Conservation (phyloP, 805 yeast genomes). For the Ogataea trehalophila region DNA sequence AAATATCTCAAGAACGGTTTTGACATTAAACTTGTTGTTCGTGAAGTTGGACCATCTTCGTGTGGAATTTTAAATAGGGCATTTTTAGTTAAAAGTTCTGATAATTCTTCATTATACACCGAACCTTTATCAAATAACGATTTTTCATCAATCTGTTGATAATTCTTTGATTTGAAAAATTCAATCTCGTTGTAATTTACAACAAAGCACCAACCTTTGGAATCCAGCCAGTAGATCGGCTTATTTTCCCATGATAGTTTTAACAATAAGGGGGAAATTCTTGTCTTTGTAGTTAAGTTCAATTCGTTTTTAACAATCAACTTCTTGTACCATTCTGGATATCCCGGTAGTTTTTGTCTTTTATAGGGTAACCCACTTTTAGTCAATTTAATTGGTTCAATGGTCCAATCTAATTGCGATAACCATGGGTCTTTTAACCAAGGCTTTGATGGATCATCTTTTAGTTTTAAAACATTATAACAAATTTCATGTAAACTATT, state of each 20-base stretch:
- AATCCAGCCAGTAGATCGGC: conserved; percentile 77
- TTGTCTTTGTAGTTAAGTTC: conserved; percentile 62
- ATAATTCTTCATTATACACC: conserved; percentile 5
- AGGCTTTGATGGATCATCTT: conserved; percentile 38
- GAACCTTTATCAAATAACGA: conserved; percentile 9
- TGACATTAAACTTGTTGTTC: conserved; percentile 74
- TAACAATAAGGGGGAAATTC: conserved; percentile 72
- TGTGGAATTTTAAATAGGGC: conserved; percentile 73
- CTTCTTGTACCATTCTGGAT: conserved; percentile 88
- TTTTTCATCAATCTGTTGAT: conserved; percentile 20
- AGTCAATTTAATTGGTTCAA: conserved; percentile 52
- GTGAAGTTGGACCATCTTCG: conserved; percentile 69
- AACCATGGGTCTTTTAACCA: conserved; percentile 79
- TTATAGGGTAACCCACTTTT: conserved; percentile 67
- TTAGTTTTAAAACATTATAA: conserved; percentile 46
- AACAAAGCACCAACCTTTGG: conserved; percentile 85
- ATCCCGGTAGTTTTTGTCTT: conserved; percentile 80
- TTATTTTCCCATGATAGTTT: conserved; percentile 79
- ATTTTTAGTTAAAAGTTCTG: conserved; percentile 14
- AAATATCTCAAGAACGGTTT: conserved; percentile 68
- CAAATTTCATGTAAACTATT: conserved; percentile 56
- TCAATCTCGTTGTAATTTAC: conserved; percentile 41
- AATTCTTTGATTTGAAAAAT: conserved; percentile 35
- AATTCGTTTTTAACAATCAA: conserved; percentile 37
- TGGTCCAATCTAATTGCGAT: conserved; percentile 82